Evolutionary conservation across 139 green algal genomes (phyloP).

Genomic region (Chlorella sp.): DNA sequence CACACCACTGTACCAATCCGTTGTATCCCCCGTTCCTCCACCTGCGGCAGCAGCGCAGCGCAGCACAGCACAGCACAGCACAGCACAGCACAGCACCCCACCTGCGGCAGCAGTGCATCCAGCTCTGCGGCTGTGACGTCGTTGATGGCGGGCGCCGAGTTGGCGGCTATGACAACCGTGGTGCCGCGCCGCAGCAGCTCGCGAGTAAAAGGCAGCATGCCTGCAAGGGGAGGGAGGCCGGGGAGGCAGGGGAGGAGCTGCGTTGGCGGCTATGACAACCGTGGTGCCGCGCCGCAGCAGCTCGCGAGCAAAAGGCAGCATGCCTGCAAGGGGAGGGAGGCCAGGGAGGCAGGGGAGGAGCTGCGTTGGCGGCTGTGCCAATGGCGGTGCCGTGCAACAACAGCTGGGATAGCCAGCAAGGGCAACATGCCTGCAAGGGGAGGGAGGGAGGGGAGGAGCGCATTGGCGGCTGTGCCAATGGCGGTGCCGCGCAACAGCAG

Average conservation of each 20-base stretch:
- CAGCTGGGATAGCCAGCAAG: too few relatives aligned
- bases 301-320: slow-evolving; percentile 47
- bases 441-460: too few relatives aligned
- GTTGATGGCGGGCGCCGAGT: slow-evolving; percentile 87
- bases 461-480: too few relatives aligned
- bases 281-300: slow-evolving; percentile 68
- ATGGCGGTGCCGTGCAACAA: too few relatives aligned
- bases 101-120: slow-evolving; percentile 55
- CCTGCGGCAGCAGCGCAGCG: background rate
- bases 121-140: slow-evolving; percentile 94
- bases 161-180: slow-evolving; percentile 86
- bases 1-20: too few relatives aligned
- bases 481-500: too few relatives aligned
- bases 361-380: too few relatives aligned
- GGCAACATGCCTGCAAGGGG: background rate
- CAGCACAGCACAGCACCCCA: background rate
- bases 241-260: background rate
- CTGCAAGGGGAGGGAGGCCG: slow-evolving; percentile 35
- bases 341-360: too few relatives aligned
- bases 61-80: background rate
- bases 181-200: slow-evolving; percentile 78
- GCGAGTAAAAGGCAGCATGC: slow-evolving; percentile 89
- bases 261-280: slow-evolving; percentile 90
- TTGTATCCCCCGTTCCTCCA: too few relatives aligned
- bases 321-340: too few relatives aligned